These are phyloP conservation scores for Metschnikowia amazonensis DNA, from an alignment of 805 yeast species.

Conservation along the genomic window DNA sequence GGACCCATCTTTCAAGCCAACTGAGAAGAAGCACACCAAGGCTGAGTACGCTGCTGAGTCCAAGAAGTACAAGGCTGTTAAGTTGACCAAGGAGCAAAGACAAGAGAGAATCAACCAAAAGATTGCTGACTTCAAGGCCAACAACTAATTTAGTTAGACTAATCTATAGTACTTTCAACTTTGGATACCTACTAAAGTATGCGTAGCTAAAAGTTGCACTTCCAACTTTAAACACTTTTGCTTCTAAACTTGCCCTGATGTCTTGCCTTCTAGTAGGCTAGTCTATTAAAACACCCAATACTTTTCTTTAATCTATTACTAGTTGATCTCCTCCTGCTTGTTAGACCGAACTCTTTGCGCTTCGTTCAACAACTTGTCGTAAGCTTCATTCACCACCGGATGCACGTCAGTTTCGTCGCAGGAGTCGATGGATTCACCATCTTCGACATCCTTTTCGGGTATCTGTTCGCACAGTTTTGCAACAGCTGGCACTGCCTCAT, in stretches of 20 bases:
- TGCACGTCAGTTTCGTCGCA: constrained; percentile 22
- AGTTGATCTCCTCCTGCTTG: constrained; percentile 14
- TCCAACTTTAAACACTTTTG: no score
- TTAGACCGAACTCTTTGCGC: constrained; percentile 63
- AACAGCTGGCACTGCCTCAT: background rate
- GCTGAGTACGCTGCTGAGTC: constrained; percentile 97
- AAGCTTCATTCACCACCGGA: constrained; percentile 64
- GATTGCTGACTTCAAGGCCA: constrained; percentile 85
- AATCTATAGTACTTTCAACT: background rate
- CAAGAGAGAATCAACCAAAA: constrained; percentile 83
- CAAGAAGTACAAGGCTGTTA: constrained; percentile 83
- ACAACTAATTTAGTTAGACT: constrained; percentile 26
- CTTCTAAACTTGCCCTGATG: no score
- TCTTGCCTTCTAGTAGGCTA: no score
- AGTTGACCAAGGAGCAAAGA: constrained; percentile 91
- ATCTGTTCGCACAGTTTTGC: background rate
- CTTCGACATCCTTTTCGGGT: constrained; percentile 12
- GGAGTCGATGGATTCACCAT: constrained; percentile 29
- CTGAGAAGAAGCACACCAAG: constrained; percentile 92
- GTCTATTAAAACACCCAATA: no score
- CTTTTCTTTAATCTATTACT: background rate
- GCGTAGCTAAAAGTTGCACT: no score
- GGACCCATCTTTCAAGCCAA: constrained; percentile 87
- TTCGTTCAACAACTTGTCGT: constrained; percentile 66
- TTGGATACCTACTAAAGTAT: no score